Conservation (phyloP, 768 basidiomycete genomes). For the Termitomyces sp. region DNA sequence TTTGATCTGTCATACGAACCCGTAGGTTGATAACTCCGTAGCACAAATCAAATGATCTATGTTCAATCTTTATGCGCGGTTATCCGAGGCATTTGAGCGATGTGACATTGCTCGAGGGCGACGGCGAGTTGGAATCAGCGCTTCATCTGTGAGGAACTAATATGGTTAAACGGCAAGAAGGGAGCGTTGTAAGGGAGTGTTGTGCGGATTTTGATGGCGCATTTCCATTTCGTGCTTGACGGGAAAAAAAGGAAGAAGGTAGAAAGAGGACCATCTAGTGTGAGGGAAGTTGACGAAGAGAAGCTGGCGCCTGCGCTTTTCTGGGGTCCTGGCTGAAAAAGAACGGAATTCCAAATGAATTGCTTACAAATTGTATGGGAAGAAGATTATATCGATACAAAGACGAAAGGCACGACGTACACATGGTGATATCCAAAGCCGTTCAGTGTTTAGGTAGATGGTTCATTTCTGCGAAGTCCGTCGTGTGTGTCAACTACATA, state of each 20-base stretch:
- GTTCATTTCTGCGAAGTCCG: neutral
- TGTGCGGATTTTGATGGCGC: neutral
- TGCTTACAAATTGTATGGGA: neutral
- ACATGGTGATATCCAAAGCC: neutral
- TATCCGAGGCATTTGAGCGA: neutral
- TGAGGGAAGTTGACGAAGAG: neutral
- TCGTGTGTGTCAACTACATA: neutral
- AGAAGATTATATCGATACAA: neutral
- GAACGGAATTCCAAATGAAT: neutral
- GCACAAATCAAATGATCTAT: neutral
- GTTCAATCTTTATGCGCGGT: neutral
- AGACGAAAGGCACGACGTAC: neutral
- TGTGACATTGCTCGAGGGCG: neutral
- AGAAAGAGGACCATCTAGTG: neutral
- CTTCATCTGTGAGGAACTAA: neutral
- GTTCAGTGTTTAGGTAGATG: neutral
- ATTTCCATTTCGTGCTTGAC: neutral
- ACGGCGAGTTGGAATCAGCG: neutral
- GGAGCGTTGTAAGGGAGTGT: neutral
- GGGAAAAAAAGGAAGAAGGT: neutral
- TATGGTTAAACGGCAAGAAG: neutral
- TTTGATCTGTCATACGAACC: neutral
- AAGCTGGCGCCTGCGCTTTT: neutral
- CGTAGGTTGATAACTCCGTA: neutral
- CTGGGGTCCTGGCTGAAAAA: neutral